Conservation (phyloP, 148 eudicot species). For the Vaccinium corymbosum region DNA sequence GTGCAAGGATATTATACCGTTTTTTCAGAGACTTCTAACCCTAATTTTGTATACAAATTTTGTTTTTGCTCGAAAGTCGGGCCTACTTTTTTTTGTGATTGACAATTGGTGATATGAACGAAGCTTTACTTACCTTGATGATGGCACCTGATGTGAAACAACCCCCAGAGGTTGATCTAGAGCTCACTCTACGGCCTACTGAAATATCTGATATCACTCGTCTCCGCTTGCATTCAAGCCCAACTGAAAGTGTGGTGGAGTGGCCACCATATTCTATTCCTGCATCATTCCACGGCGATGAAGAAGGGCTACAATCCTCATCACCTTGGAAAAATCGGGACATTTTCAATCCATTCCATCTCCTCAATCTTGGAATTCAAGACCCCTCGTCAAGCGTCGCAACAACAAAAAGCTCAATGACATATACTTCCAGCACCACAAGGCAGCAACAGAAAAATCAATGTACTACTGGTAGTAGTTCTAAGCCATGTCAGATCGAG, state of each 20-base stretch:
- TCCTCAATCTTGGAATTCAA: slow-evolving; percentile 27
- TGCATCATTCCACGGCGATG: slow-evolving; percentile 19
- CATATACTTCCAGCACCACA: slow-evolving; percentile 73
- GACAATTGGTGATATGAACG: slow-evolving; percentile 36
- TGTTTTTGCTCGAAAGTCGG: slow-evolving; percentile 72
- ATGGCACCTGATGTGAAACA: slow-evolving; percentile 23
- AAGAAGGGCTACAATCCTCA: slow-evolving; percentile 29
- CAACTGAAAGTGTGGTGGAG: slow-evolving; percentile 23
- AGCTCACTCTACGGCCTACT: slow-evolving; percentile 63
- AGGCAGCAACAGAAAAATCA: slow-evolving; percentile 33
- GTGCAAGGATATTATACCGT: slow-evolving; percentile 35
- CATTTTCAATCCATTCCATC: slow-evolving; percentile 26
- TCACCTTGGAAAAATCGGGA: slow-evolving; percentile 26
- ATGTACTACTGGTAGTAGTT: slow-evolving; percentile 48
- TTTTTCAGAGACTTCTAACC: slow-evolving; percentile 42
- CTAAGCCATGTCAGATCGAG: slow-evolving; percentile 64
- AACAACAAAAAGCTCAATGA: slow-evolving; percentile 62
- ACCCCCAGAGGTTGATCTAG: slow-evolving; percentile 31
- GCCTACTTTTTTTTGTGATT: slow-evolving; percentile 52
- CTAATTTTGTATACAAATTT: slow-evolving; percentile 34
- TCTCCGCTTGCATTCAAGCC: slow-evolving; percentile 33
- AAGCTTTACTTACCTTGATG: slow-evolving; percentile 21
- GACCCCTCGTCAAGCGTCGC: slow-evolving; percentile 51
- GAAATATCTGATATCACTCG: slow-evolving; percentile 73
- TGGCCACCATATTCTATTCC: slow-evolving; percentile 21